Base-by-base conservation (phyloP, 75 land plant genomes). In the Sequoia sempervirens region DNA sequence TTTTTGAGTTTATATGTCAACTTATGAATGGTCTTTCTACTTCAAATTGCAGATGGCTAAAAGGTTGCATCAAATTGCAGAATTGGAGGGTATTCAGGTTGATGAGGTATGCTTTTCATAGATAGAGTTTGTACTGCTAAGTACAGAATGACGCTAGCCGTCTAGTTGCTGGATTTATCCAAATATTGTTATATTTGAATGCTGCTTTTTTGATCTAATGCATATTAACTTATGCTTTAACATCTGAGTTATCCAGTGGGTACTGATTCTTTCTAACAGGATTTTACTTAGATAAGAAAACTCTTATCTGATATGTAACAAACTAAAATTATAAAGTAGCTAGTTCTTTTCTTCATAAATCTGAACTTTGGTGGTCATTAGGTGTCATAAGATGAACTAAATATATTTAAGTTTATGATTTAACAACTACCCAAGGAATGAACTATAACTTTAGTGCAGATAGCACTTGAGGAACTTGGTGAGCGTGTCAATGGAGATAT, bases 401-500 rank as follows among this genome's bases (percentile, higher is more conserved):
- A 30, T 38, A 40, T 75, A 40, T 75, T 17, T 75, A 17, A 28
- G 81, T n/a, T n/a, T n/a, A n/a, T n/a, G n/a, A n/a, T n/a, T n/a
- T n/a, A n/a, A n/a, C n/a, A 50, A 61, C 15, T 50, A 41, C 47
- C 36, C 81, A 47, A 13, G 12, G 47, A 80, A 13, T 80, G 50
- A 46, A 80, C 4, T 81, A 12, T 30, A 81, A 36, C 64, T 81
- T 30, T 81, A 17, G 40, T 81, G 80, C 47, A 78, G 99, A 92
- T 93, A 85, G 95, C 98, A 47, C 89, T 97, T 47, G 98, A 94
- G 80, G 99, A 97, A 86, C 96, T 97, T 68, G 93, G 95, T n/a
- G 96, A 96, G 40, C 92, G 98, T 82, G 94, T 90, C 38, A 94
- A 96, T 88, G 99, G 99, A 46, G 99, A 97, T 89, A 97, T 97